Evolutionary conservation across 2,329 filamentous ascomycete genomes (phyloP).

Genomic region (Paramyrothecium roridum): DNA sequence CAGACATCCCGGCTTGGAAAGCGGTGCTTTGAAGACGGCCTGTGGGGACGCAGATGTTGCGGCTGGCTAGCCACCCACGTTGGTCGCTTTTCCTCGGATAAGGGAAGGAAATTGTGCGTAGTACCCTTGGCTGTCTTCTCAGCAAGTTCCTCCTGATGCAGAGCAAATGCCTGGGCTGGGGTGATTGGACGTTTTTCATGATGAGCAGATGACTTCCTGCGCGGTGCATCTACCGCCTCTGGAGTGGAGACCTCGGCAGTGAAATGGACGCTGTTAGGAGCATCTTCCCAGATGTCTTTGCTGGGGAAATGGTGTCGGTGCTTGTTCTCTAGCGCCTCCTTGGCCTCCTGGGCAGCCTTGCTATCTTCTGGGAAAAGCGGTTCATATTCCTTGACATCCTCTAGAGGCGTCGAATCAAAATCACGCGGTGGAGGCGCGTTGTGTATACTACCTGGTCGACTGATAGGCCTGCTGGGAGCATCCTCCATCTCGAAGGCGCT

Average conservation of each 20-base stretch:
- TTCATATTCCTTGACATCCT: constrained; percentile 92
- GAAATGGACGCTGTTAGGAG: constrained; percentile 77
- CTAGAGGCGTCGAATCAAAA: constrained; percentile 66
- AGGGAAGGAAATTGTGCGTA: constrained; percentile 22
- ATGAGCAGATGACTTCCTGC: constrained; percentile 24
- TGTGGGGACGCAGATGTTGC: not conserved
- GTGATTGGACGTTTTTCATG: constrained; percentile 43
- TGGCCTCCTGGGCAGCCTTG: constrained; percentile 42
- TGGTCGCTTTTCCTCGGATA: constrained; percentile 24
- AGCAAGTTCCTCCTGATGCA: constrained; percentile 62
- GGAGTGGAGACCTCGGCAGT: constrained; percentile 83
- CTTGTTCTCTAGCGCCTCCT: constrained; percentile 41
- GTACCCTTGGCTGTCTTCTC: constrained; percentile 44
- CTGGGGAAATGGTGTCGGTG: constrained; percentile 78
- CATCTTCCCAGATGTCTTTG: constrained; percentile 96
- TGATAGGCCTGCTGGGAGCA: constrained; percentile 54
- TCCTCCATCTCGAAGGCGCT: constrained; percentile 55
- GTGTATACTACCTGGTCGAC: constrained; percentile 51
- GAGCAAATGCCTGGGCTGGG: constrained; percentile 63
- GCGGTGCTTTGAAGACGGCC: constrained; percentile 51
- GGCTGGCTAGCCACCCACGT: not conserved
- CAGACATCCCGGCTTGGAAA: constrained; percentile 93
- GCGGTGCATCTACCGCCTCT: constrained; percentile 41
- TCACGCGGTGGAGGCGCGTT: constrained; percentile 49
- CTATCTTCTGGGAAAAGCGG: constrained; percentile 85